Evolutionary conservation across 2,329 filamentous ascomycete species (phyloP).

Genomic region (Penicillium sp.): DNA sequence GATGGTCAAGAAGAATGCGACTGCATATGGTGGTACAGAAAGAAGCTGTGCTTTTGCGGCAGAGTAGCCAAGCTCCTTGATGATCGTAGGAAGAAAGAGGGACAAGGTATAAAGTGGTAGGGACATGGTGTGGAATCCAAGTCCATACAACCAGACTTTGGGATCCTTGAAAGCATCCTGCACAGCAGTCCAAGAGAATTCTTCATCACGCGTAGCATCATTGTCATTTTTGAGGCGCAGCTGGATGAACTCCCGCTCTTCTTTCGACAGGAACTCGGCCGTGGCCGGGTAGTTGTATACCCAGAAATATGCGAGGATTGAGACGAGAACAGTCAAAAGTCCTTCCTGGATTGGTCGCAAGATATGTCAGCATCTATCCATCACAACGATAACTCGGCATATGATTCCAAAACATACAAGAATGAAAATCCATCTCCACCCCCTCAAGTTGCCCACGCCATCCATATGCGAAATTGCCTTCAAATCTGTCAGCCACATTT

Average conservation of each 20-base stretch:
- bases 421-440: conserved; percentile 69
- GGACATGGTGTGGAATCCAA: conserved; percentile 52
- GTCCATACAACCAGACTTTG: conserved; percentile 24
- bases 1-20: conserved; percentile 63
- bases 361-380: neutral
- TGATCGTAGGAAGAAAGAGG: conserved; percentile 46
- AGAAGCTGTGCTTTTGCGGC: conserved; percentile 53
- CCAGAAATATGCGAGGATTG: conserved; percentile 41
- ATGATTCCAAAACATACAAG: conserved; percentile 38
- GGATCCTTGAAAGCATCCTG: conserved; percentile 61
- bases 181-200: conserved; percentile 70
- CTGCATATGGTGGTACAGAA: conserved; percentile 65
- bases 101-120: conserved; percentile 53
- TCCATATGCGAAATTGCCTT: conserved; percentile 52
- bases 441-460: conserved; percentile 50
- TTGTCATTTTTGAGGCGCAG: conserved; percentile 67
- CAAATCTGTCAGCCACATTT: conserved; percentile 15
- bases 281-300: conserved; percentile 47
- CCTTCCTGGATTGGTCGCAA: conserved; percentile 56
- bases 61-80: conserved; percentile 46
- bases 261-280: conserved; percentile 41
- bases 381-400: neutral
- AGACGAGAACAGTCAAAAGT: conserved; percentile 65
- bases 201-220: conserved; percentile 69
- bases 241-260: conserved; percentile 62